These are phyloP conservation scores for Discostella stelligera DNA, from an alignment of 352 stramenopile genomes.

Conservation along the genomic window DNA sequence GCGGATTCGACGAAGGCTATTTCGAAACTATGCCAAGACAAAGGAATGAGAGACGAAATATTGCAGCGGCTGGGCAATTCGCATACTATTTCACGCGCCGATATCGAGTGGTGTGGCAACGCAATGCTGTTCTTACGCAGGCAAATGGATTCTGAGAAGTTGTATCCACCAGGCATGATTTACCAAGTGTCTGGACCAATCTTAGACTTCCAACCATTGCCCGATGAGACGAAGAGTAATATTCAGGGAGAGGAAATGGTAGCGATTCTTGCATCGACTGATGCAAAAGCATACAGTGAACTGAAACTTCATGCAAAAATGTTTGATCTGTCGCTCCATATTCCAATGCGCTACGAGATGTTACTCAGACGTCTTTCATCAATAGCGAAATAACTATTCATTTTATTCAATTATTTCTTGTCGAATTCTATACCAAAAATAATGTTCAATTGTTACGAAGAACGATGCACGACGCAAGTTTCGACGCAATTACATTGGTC, in stretches of 20 bases:
- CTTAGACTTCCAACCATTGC: conserved; percentile 25
- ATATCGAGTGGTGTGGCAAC: conserved; percentile 52
- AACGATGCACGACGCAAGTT: no score
- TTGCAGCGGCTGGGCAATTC: conserved; percentile 32
- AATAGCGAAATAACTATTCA: conserved; percentile 11
- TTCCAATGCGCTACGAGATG: conserved; percentile 63
- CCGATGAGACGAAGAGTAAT: conserved; percentile 1
- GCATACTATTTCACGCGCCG: conserved; percentile 32
- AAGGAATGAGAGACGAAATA: conserved; percentile 55
- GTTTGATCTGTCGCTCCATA: conserved; percentile 70
- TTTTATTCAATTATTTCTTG: no score
- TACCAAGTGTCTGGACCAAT: conserved; percentile 46
- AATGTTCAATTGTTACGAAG: no score
- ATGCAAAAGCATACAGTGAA: conserved; percentile 50
- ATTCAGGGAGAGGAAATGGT: conserved; percentile 5
- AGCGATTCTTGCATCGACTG: conserved; percentile 23
- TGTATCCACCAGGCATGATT: conserved; percentile 64
- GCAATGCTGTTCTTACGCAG: conserved; percentile 52
- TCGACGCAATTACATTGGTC: no score
- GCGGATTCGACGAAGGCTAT: conserved; percentile 53
- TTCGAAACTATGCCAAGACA: conserved; percentile 60
- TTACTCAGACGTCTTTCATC: conserved; percentile 24
- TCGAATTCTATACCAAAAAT: no score
- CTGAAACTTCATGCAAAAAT: conserved; percentile 59
- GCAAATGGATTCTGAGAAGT: conserved; percentile 55